phyloP scores from a whole-genome alignment of 2,329 filamentous ascomycete species.

The Penicillium corylophilum region DNA sequence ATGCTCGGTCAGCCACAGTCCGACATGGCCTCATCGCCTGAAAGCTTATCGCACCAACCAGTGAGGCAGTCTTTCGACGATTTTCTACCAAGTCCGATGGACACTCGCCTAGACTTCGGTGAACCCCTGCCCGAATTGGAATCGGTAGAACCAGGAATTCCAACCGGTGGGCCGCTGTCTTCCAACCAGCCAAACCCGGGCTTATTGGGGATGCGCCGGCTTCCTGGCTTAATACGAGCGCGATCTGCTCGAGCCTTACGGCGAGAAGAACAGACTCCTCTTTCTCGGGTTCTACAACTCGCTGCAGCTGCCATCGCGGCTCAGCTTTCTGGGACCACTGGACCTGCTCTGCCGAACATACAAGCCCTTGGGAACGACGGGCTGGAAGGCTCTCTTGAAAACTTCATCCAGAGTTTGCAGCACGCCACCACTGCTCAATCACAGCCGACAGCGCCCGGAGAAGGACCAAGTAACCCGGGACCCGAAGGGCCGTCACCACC shows the following conservation, averaged over 20 bases:
- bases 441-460: conserved; percentile 37
- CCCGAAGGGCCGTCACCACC: conserved; percentile 51
- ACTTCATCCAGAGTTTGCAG: conserved; percentile 62
- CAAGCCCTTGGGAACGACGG: conserved; percentile 55
- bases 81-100: conserved; percentile 32
- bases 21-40: conserved; percentile 24
- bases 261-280: conserved; percentile 61
- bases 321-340: conserved; percentile 62
- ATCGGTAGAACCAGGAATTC: conserved; percentile 41
- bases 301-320: conserved; percentile 65
- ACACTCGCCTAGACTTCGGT: conserved; percentile 43
- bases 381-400: conserved; percentile 62
- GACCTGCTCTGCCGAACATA: conserved; percentile 56
- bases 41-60: conserved; percentile 30
- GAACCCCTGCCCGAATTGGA: conserved; percentile 43
- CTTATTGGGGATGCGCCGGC: conserved; percentile 36
- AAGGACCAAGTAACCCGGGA: conserved; percentile 33
- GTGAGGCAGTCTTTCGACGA: conserved; percentile 25
- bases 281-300: conserved; percentile 62
- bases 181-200: conserved; percentile 29
- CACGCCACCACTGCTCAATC: conserved; percentile 60
- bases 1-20: conserved; percentile 43
- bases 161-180: conserved; percentile 27
- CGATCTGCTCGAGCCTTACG: conserved; percentile 54
- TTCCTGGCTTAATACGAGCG: conserved; percentile 49